Evolutionary conservation across 2,329 filamentous ascomycete species (phyloP), one percentile per base, ranked within the genome.

Genomic region (Acarospora socialis): DNA sequence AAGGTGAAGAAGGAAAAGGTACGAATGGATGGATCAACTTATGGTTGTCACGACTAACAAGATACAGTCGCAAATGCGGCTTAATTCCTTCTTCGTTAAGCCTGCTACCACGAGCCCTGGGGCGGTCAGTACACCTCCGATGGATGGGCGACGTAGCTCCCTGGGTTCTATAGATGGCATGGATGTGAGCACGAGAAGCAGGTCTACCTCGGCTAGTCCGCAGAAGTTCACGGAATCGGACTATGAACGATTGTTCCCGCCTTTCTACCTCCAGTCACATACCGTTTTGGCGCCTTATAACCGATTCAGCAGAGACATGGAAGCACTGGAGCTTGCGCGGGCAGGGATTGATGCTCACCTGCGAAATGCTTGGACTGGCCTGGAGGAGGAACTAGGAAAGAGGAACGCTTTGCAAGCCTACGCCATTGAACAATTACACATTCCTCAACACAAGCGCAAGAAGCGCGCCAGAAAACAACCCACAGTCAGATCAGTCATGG

Each of bases 241-340:
- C 26, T 86, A 82, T 43, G 60, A 79, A 12, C 74, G 72, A 43
- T 61, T 66, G 21, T 95, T 95, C 47, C 68, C 83, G 19, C 75
- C 81, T 0, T 95, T 94, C 52, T 86, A 79, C 40, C 49, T 90
- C 27, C 78, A 82, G 36, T 65, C 74, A 3, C 68, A 82, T 46
- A 79, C 82, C 2, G 69, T 57, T n/a, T 44, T 94, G 32, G 83
- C 84, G 1, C 63, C 66, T 0, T 43, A 45, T 1, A 57, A 63
- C 29, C 61, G 60, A 2, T 71, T 71, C 17, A 52, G 63, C 22
- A 63, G 76, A 50, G 74, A 81, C 41, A 50, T 65, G 1, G 61
- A 72, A 37, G 67, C 70, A 1, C 59, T 63, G 16, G 48, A 60
- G n/a, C 56, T 74, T 68, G 50, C 64, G 60, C 17, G 66, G 7